Percentiles rank a stretch among this genome's conserved stretches.
These are phyloP conservation scores for Yarrowia bubula DNA, from an alignment of 805 yeast genomes.

Conservation along the genomic window DNA sequence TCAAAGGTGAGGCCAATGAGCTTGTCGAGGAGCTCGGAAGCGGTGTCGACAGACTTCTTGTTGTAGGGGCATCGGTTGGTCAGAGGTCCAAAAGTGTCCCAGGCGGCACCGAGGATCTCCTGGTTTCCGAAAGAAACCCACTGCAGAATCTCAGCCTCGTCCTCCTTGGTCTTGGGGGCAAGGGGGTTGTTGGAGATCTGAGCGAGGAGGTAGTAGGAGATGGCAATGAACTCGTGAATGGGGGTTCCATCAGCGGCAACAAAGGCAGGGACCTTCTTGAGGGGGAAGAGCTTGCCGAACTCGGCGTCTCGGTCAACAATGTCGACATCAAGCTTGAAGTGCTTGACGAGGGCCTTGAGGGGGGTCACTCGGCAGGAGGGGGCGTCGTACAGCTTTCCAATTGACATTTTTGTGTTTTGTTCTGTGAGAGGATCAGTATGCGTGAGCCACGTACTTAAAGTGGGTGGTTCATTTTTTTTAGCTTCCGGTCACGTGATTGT, in stretches of 20 bases:
- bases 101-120: slow-evolving; percentile 55
- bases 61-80: slow-evolving; percentile 69
- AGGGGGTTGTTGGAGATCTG: slow-evolving; percentile 41
- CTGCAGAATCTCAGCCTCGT: slow-evolving; percentile 64
- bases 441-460: background rate
- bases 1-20: slow-evolving; percentile 43
- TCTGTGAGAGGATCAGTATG: background rate
- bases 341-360: slow-evolving; percentile 45
- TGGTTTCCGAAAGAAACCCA: slow-evolving; percentile 77
- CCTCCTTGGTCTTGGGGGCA: slow-evolving; percentile 63
- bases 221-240: slow-evolving; percentile 63
- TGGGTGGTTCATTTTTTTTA: background rate
- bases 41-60: slow-evolving; percentile 63
- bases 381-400: slow-evolving; percentile 26
- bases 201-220: slow-evolving; percentile 47
- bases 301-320: slow-evolving; percentile 42
- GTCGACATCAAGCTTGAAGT: slow-evolving; percentile 57
- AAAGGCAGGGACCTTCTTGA: slow-evolving; percentile 59
- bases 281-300: slow-evolving; percentile 53
- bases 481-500: background rate
- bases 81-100: slow-evolving; percentile 56
- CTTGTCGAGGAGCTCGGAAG: slow-evolving; percentile 42
- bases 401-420: slow-evolving; percentile 7
- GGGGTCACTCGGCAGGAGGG: slow-evolving; percentile 31
- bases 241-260: slow-evolving; percentile 64